Conservation (phyloP, 163 green algal species). For the Dunaliella salina region DNA sequence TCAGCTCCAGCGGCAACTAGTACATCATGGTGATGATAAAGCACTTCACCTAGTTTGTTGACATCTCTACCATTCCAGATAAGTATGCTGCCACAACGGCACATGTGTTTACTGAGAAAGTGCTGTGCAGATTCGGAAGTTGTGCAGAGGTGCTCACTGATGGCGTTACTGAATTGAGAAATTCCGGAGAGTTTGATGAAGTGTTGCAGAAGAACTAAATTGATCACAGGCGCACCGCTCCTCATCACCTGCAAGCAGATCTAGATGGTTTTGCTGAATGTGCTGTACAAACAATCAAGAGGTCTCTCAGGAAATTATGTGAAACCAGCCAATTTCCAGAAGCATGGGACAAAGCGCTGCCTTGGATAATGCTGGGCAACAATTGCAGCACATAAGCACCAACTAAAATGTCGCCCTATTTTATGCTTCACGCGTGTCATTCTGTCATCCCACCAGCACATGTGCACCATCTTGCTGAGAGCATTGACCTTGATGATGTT, state of each 20-base stretch:
- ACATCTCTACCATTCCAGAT: no score
- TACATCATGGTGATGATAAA: conserved; percentile 40
- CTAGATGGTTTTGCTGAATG: conserved; percentile 25
- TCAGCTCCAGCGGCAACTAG: background rate
- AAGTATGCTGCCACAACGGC: no score
- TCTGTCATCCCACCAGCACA: conserved; percentile 22
- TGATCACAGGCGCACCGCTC: no score
- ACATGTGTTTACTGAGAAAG: no score
- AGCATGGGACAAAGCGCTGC: no score
- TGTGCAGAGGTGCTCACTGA: no score
- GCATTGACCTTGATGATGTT: no score
- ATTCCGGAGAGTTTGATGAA: no score
- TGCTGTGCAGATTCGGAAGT: no score
- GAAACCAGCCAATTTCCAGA: background rate
- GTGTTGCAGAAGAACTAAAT: no score
- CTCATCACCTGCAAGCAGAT: conserved; percentile 29
- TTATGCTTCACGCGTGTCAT: conserved; percentile 26
- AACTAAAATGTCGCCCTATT: conserved; percentile 23
- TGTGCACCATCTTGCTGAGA: background rate
- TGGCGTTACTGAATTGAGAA: no score
- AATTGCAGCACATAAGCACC: conserved; percentile 20
- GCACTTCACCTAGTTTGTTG: no score
- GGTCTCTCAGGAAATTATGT: conserved; percentile 8
- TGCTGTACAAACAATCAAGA: conserved; percentile 13
- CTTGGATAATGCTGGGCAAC: conserved; percentile 30